Conservation (phyloP, 176 grass and related monocot species). For the Carex littledalei region DNA sequence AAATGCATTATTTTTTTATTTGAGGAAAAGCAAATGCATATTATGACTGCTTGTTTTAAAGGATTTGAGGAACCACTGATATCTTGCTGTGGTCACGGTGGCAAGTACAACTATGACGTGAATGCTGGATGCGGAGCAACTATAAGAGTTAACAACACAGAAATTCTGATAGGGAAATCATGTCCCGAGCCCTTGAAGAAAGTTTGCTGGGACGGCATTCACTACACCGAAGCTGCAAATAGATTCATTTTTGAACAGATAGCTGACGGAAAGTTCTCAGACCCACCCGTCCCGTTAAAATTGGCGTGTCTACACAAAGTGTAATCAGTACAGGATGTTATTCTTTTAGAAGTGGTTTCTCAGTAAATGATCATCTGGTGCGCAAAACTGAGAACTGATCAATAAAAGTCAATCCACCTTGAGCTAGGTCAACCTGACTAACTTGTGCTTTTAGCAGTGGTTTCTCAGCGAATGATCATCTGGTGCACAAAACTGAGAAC, state of each 20-base stretch:
- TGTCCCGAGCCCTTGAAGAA: conserved; percentile 59
- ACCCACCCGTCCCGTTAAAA: background rate
- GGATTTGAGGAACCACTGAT: conserved; percentile 64
- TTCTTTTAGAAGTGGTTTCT: background rate
- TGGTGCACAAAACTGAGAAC: background rate
- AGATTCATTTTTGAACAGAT: conserved; percentile 61
- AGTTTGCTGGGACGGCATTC: conserved; percentile 84
- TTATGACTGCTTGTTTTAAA: conserved; percentile 19
- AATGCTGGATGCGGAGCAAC: conserved; percentile 52
- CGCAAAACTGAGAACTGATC: background rate
- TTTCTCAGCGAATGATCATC: background rate
- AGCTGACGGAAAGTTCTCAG: conserved; percentile 15
- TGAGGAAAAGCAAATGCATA: background rate
- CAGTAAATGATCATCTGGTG: background rate
- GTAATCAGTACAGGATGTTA: background rate
- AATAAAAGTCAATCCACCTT: no score
- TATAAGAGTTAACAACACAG: conserved; percentile 50
- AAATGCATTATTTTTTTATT: background rate
- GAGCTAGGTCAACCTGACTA: no score
- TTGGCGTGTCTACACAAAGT: background rate
- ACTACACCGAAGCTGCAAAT: conserved; percentile 84
- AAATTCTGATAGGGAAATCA: conserved; percentile 47
- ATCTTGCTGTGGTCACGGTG: conserved; percentile 73
- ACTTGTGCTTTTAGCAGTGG: no score
- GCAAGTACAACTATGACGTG: conserved; percentile 64